Base-by-base conservation (phyloP, 2,329 filamentous ascomycete species). In the Phaeoacremonium minimum region DNA sequence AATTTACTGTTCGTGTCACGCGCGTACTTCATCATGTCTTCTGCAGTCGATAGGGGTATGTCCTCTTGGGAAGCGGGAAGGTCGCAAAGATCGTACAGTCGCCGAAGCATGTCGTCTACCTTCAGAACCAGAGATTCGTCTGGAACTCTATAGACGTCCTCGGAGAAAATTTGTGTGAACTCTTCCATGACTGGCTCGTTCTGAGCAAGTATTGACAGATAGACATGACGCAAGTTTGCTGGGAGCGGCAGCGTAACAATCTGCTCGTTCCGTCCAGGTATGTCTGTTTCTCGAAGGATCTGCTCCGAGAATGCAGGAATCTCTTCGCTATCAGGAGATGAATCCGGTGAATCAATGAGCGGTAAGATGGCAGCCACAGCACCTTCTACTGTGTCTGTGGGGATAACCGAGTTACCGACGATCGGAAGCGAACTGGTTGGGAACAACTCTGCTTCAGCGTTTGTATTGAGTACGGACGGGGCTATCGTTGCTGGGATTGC, bases 1-100 rank as follows among this genome's bases (percentile, higher is more conserved):
- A 75, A 77, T 46, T 83, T 83, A 37, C 73, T 60, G 52, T 78
- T 82, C 8, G 74, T 70, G 35, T 70, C 70, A 37, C 70, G 65
- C 2, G 70, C 67, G 44, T 77, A 74, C 48, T 70, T 79, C 46
- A 69, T 68, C 36, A 66, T 58, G 15, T 69, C 63, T 4, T 54
- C 49, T 7, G 64, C 48, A 3, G 63, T 53, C 37, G 75, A 57
- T 11, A 66, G 49, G 3, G 56, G 50, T 7, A 71, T 59, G n/a
- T 67, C 67, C 16, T 71, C 57, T 28, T 70, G 55, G 22, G 75
- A 69, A 5, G 70, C 68, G 4, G 75, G 77, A 28, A 77, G 68
- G 47, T 81, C 76, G 48, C 76, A 79, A 15, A 80, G 56, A 36
- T 74, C 69, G 29, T 69, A 58, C 8, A 83, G 60, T 22, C 59